Percentiles rank a stretch among this genome's conserved stretches.
These are phyloP conservation scores for Aquilaria agallochum DNA, from an alignment of 441 rosid species.

Conservation along the genomic window DNA sequence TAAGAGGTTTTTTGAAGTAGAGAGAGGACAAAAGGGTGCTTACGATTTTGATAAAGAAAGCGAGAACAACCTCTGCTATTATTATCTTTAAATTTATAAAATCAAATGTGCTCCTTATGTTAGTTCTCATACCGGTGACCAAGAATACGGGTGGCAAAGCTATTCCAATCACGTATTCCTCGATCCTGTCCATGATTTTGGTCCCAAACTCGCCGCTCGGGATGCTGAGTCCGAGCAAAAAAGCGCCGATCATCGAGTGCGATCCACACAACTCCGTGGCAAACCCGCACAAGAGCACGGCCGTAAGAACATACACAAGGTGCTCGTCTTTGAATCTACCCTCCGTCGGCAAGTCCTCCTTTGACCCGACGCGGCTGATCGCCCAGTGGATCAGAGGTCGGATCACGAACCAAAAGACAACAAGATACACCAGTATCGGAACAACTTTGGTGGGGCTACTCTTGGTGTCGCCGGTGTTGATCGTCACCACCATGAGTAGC, in stretches of 20 bases:
- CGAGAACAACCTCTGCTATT: neutral
- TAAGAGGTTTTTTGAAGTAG: slow-evolving; percentile 13
- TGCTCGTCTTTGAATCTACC: slow-evolving; percentile 16
- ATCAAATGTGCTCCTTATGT: neutral
- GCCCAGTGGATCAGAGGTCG: slow-evolving; percentile 34
- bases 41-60: slow-evolving; percentile 24
- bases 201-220: slow-evolving; percentile 31
- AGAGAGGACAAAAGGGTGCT: slow-evolving; percentile 23
- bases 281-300: slow-evolving; percentile 30
- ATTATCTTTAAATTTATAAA: neutral
- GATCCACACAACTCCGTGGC: slow-evolving; percentile 43
- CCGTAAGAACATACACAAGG: slow-evolving; percentile 21
- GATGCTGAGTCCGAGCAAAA: slow-evolving; percentile 42
- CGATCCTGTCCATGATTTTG: slow-evolving; percentile 26
- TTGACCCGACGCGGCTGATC: slow-evolving; percentile 4
- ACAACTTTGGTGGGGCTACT: slow-evolving; percentile 6
- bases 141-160: slow-evolving; percentile 24
- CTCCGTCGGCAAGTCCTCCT: neutral
- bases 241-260: slow-evolving; percentile 41
- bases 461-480: slow-evolving; percentile 10
- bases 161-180: slow-evolving; percentile 27
- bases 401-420: slow-evolving; percentile 21
- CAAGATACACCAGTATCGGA: slow-evolving; percentile 13
- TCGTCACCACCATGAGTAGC: slow-evolving; percentile 9
- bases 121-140: slow-evolving; percentile 22